phyloP scores from a whole-genome alignment of 192 early-diverging fungal genomes.

The Ramicandelaber brevisporus region DNA sequence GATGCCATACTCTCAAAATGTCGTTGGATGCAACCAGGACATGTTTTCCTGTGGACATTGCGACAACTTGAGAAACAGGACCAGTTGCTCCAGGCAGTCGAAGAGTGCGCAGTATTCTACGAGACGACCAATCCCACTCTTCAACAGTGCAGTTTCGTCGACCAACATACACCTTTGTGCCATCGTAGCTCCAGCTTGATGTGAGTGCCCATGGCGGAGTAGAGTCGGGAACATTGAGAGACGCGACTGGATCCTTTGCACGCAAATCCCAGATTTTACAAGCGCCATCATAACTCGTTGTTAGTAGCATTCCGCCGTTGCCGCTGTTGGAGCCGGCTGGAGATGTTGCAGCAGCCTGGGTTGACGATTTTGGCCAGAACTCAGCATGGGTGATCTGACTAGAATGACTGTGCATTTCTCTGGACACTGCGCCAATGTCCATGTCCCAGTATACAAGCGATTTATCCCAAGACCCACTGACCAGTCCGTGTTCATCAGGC shows the following conservation, averaged over 20 bases:
- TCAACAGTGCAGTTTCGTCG: conserved; percentile 79
- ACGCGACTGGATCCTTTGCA: too few species aligned
- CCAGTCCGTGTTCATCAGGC: conserved; percentile 50
- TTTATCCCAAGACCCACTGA: conserved; percentile 94
- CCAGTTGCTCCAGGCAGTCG: conserved; percentile 74
- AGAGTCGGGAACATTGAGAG: too few species aligned
- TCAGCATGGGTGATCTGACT: conserved; percentile 58
- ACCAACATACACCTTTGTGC: conserved; percentile 53
- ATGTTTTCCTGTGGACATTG: too few species aligned
- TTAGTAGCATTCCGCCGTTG: conserved; percentile 40
- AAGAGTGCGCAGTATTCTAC: conserved; percentile 38
- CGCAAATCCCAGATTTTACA: conserved; percentile 50
- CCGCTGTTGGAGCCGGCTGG: too few species aligned
- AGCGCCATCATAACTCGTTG: conserved; percentile 50
- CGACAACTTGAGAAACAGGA: conserved; percentile 47
- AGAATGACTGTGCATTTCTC: conserved; percentile 39
- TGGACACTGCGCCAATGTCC: conserved; percentile 41
- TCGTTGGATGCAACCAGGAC: too few species aligned
- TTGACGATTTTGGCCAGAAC: conserved; percentile 29
- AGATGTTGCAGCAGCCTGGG: conserved; percentile 1
- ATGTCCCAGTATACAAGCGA: conserved; percentile 47
- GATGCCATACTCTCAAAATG: too few species aligned
- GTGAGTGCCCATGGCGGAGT: too few species aligned
- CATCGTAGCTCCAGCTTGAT: conserved; percentile 85
- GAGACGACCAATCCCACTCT: conserved; percentile 54